phyloP scores from a whole-genome alignment of 768 basidiomycete genomes.

The Tulasnella sp. region DNA sequence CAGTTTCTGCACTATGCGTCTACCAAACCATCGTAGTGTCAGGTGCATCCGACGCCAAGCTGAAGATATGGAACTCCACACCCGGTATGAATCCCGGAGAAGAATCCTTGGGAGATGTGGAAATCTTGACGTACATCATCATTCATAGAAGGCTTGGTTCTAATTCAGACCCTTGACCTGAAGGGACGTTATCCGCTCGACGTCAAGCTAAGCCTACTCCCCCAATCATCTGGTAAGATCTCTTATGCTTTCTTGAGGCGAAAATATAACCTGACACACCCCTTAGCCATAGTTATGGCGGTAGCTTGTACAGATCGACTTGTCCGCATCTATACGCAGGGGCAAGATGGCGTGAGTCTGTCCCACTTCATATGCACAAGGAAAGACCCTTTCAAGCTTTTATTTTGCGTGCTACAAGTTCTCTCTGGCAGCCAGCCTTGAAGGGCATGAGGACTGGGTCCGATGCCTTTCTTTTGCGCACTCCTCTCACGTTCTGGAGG shows the following conservation, averaged over 20 bases:
- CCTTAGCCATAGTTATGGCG: conserved; percentile 53
- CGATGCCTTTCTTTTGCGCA: conserved; percentile 60
- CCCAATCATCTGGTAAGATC: conserved; percentile 50
- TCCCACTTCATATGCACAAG: too few species aligned
- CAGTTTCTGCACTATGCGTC: conserved; percentile 58
- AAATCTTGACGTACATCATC: background rate
- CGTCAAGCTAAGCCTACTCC: conserved; percentile 52
- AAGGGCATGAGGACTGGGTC: conserved; percentile 96
- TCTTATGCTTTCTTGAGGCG: background rate
- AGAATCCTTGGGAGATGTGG: background rate
- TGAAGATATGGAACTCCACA: conserved; percentile 61
- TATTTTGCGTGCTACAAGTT: conserved; percentile 18
- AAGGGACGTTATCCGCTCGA: conserved; percentile 67
- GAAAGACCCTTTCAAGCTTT: conserved; percentile 14
- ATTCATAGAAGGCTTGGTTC: background rate
- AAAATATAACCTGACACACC: background rate
- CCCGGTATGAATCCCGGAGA: conserved; percentile 6
- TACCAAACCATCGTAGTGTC: conserved; percentile 47
- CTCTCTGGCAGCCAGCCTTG: conserved; percentile 23
- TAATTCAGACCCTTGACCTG: conserved; percentile 50
- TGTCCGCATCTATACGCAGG: conserved; percentile 67
- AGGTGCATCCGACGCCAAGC: conserved; percentile 69
- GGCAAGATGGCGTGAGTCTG: conserved; percentile 42
- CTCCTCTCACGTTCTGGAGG: conserved; percentile 17
- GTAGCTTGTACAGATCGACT: conserved; percentile 71